phyloP scores from a whole-genome alignment of 495 filamentous ascomycete genomes.

The Pseudoneurospora amorphoporcata region DNA sequence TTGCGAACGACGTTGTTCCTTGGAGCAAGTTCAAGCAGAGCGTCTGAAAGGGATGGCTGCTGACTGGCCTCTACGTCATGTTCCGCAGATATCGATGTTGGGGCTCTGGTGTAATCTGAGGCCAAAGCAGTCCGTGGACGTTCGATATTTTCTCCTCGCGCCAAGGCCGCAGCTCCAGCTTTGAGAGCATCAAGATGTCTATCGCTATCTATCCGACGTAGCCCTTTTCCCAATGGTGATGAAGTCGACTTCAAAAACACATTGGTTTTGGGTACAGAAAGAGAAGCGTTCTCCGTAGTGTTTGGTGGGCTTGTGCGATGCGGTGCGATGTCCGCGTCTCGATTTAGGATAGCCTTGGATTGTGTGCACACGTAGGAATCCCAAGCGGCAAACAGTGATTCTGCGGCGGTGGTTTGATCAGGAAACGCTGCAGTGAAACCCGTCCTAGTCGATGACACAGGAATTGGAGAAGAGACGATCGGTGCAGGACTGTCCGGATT shows the following conservation, averaged over 20 bases:
- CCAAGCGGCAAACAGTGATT: background rate
- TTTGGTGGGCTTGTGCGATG: background rate
- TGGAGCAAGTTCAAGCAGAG: background rate
- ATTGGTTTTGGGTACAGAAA: background rate
- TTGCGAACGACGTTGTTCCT: background rate
- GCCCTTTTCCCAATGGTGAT: background rate
- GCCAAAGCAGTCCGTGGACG: background rate
- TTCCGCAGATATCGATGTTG: background rate
- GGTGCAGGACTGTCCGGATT: background rate
- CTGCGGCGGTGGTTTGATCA: background rate
- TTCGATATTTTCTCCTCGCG: background rate
- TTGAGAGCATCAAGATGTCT: constrained; percentile 4
- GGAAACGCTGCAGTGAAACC: background rate
- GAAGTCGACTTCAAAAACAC: background rate
- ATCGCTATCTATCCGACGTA: constrained; percentile 14
- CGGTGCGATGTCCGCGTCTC: background rate
- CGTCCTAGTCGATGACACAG: background rate
- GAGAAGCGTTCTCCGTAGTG: background rate
- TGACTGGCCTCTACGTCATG: background rate
- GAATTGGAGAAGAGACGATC: background rate
- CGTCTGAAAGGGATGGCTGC: background rate
- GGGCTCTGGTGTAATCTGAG: background rate
- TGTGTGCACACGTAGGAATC: background rate
- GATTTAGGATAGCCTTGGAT: background rate
- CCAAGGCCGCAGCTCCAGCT: background rate